Evolutionary conservation across 257 asterid genomes (phyloP), one percentile per base, ranked within the genome.

Genomic region (Cruciata laevipes): DNA sequence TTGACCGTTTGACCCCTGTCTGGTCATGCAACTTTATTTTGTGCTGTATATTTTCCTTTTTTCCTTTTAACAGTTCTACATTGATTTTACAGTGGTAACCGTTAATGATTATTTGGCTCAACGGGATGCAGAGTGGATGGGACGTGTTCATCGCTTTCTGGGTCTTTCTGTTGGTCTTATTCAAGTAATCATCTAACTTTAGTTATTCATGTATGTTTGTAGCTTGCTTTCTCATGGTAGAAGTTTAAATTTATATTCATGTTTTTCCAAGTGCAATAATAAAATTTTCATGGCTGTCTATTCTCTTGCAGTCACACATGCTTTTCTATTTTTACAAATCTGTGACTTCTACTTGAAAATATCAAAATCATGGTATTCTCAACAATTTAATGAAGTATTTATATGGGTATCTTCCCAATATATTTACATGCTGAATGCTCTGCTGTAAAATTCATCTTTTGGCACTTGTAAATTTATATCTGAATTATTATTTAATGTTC

Each of bases 81-180:
- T 77, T 62, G 68, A 10, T 35, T 62, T 32, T 85, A 72, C 89
- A 90, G 99, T 94, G 78, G 99, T 90, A 40, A 94, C 97, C 0
- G 99, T 90, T 65, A 94, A 94, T 78, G 97, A 90, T 78, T 94
- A 94, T 84, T 89, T 94, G 61, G 96, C 99, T 76, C 92, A 87
- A 76, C 89, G 99, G 63, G 99, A 94, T 88, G 99, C 97, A 69
- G 99, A 94, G 77, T 94, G 97, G 99, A 94, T 94, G 99, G 99
- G 99, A 51, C 96, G 92, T 67, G 95, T 94, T 77, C 97, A 94
- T 87, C 95, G 95, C 17, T 94, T 87, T 79, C 77, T 94, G 62
- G 97, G 99, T 60, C 96, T 94, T 77, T 94, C 99, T 17, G 97
- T 94, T 69, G 99, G 99, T 61, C 97, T 94, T 83, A 85, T 94